A percentile compares a stretch with the other conserved stretches of the same genome.
phyloP scores from a whole-genome alignment of 148 eudicot species.

The Vaccinium vitisidaea region DNA sequence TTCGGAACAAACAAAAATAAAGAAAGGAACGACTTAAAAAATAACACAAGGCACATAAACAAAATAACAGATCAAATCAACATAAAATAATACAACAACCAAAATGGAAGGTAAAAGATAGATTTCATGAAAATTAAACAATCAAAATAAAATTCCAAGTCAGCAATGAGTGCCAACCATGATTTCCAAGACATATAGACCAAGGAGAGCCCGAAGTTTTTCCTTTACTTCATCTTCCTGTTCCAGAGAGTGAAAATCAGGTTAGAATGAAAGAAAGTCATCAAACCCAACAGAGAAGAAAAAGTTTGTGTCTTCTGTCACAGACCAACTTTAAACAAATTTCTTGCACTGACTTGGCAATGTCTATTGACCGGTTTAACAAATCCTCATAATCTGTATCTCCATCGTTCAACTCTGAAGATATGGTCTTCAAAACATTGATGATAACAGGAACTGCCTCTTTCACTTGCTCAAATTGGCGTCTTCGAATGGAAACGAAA shows the following conservation, averaged over 20 bases:
- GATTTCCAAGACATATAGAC: slow-evolving; percentile 70
- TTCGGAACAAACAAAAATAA: background rate
- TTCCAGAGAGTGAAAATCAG: slow-evolving; percentile 20
- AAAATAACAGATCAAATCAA: slow-evolving; percentile 14
- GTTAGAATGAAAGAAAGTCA: slow-evolving; percentile 16
- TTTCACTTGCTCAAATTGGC: slow-evolving; percentile 74
- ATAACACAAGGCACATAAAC: background rate
- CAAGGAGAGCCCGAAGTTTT: slow-evolving; percentile 62
- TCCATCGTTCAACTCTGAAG: slow-evolving; percentile 46
- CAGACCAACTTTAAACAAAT: slow-evolving; percentile 69
- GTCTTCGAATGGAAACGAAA: slow-evolving; percentile 55
- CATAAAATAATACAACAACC: background rate
- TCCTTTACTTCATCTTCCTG: slow-evolving; percentile 62
- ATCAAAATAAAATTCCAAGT: slow-evolving; percentile 7
- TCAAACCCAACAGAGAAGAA: slow-evolving; percentile 4
- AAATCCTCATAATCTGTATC: slow-evolving; percentile 47
- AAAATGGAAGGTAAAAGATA: background rate
- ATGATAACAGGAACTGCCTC: slow-evolving; percentile 66
- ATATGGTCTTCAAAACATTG: slow-evolving; percentile 50
- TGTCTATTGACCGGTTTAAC: slow-evolving; percentile 46
- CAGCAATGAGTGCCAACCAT: slow-evolving; percentile 43
- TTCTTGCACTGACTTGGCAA: slow-evolving; percentile 64
- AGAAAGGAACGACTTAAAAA: background rate
- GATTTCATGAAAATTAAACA: slow-evolving; percentile 10
- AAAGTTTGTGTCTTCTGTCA: slow-evolving; percentile 17